Base-by-base conservation (phyloP, 2,329 filamentous ascomycete species). In the Aspergillus ibericus region DNA sequence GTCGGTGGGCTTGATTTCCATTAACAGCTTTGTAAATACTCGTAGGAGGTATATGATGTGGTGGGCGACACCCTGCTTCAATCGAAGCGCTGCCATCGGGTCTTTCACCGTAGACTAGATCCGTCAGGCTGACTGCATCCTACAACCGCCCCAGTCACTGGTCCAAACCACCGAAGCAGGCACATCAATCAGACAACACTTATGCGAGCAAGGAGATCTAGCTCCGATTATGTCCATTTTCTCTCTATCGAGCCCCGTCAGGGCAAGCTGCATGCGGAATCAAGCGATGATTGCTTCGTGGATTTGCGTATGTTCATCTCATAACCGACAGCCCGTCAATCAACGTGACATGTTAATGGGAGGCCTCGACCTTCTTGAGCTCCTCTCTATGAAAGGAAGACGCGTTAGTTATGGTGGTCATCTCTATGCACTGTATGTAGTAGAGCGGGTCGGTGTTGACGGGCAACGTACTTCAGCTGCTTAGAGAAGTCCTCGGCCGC, bases 401-500 rank as follows among this genome's bases (percentile, higher is more conserved):
- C 34, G 12, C 18, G 42, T 59, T 54, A 63, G 53, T 40, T 40
- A 15, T 55, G 34, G 27, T 47, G 35, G 29, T 10, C 29, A 38
- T 34, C 20, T 22, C 9, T 7, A 25, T 13, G 13, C 8, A 20
- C 3, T 15, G 27, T 7, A 27, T n/a, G 7, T 32, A 5, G 22
- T 25, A 25, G 22, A n/a, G 18, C 56, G 36, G 20, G 34, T 10
- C 4, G 40, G 13, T 47, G 22, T 36, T 42, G n/a, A 49, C n/a
- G 22, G 20, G 51, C 27, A 55, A 82, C 89, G 66, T 77, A 96
- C 93, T 92, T 96, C 72, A 99, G 80, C 81, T 98, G 93, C 71
- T 90, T 86, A 12, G 92, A 95, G 76, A 99, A 99, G 72, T 99
- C 95, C 74, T 99, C 95, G 70, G 85, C 95, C 66, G 92, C 95